These are phyloP conservation scores for Xylaria sp. DNA, from an alignment of 2,329 filamentous ascomycete genomes.

Conservation along the genomic window DNA sequence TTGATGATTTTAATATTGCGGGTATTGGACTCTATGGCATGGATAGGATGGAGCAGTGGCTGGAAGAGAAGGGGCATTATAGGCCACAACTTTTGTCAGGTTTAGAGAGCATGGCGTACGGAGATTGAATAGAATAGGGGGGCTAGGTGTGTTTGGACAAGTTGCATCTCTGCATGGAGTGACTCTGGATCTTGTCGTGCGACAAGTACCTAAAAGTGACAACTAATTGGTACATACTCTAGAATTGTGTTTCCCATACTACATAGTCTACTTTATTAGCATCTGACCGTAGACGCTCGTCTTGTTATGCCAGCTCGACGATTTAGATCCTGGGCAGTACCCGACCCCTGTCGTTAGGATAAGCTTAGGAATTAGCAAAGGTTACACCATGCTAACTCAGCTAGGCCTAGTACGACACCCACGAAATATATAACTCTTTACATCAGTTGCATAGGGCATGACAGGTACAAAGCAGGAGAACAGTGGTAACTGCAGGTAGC, in stretches of 20 bases:
- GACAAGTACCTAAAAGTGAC: not conserved
- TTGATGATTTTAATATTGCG: conserved; percentile 41
- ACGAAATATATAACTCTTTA: no score
- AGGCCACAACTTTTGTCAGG: conserved; percentile 9
- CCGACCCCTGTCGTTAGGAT: not conserved
- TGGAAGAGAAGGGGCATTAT: conserved; percentile 27
- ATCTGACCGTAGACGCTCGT: no score
- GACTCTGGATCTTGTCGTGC: not conserved
- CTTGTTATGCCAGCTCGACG: no score
- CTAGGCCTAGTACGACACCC: not conserved
- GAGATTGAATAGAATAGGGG: not conserved
- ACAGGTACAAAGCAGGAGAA: no score
- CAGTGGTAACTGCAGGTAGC: no score
- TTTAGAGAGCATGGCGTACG: not conserved
- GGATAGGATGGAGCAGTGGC: conserved; percentile 39
- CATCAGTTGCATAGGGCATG: no score
- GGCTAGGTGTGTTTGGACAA: not conserved
- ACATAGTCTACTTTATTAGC: no score
- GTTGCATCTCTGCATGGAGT: no score
- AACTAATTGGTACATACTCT: not conserved
- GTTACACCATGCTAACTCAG: not conserved
- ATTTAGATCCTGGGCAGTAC: not conserved
- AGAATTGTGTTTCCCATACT: not conserved
- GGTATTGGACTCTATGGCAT: conserved; percentile 38
- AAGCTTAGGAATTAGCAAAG: not conserved